Evolutionary conservation across 2,329 filamentous ascomycete species (phyloP).

Genomic region (Nothophoma quercina): DNA sequence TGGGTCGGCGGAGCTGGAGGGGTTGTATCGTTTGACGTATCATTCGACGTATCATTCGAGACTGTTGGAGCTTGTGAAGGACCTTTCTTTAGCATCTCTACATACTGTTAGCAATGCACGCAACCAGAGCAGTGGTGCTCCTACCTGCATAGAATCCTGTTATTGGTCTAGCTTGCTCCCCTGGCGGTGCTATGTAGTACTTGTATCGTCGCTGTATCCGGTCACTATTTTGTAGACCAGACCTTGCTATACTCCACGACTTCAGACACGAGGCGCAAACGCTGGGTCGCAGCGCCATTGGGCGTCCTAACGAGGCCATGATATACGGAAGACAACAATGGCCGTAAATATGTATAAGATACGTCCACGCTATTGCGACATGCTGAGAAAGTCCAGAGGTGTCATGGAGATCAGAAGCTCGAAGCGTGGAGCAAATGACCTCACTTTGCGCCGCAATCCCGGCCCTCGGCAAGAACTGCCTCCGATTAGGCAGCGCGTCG

Average conservation of each 20-base stretch:
- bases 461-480: conserved; percentile 34
- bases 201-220: conserved; percentile 47
- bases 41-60: conserved; percentile 43
- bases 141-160: conserved; percentile 50
- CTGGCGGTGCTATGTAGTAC: conserved; percentile 46
- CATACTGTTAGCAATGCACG: conserved; percentile 25
- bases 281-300: conserved; percentile 29
- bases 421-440: conserved; percentile 29
- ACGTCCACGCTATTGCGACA: conserved; percentile 9
- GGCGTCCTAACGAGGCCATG: conserved; percentile 10
- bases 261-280: conserved; percentile 38
- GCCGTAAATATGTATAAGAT: not conserved
- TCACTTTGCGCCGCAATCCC: conserved; percentile 41
- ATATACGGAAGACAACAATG: not conserved
- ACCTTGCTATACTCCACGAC: conserved; percentile 23
- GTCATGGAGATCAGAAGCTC: conserved; percentile 13
- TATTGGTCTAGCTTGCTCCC: conserved; percentile 49
- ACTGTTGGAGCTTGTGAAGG: conserved; percentile 34
- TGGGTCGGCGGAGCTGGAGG: conserved; percentile 34
- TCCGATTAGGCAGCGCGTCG: conserved; percentile 33
- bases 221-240: conserved; percentile 44
- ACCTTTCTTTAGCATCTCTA: conserved; percentile 49
- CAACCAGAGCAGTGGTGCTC: not conserved
- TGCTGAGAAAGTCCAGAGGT: not conserved
- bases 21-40: conserved; percentile 42